These are phyloP conservation scores for Nothophytophthora sp. DNA, from an alignment of 352 stramenopile species.

Conservation along the genomic window DNA sequence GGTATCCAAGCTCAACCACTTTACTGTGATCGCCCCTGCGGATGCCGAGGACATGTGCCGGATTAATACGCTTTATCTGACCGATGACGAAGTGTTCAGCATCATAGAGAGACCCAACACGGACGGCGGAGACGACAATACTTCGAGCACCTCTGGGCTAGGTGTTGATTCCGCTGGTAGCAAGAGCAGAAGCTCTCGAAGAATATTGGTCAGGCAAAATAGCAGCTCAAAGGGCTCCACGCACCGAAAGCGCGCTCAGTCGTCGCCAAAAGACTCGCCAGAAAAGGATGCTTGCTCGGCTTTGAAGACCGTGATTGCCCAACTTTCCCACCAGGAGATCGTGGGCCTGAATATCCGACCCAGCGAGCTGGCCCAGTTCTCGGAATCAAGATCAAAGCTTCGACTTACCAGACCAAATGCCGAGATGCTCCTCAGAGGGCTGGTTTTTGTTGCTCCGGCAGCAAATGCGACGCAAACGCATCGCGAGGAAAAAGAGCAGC, in stretches of 20 bases:
- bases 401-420: constrained; percentile 42
- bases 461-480: background rate
- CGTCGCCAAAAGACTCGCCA: constrained; percentile 4
- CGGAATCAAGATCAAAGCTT: constrained; percentile 39
- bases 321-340: constrained; percentile 51
- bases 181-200: constrained; percentile 2
- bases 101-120: constrained; percentile 5
- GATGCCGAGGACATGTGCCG: constrained; percentile 28
- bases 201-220: constrained; percentile 15
- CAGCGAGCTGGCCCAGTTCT: constrained; percentile 31
- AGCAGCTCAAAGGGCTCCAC: constrained; percentile 22
- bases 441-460: constrained; percentile 46
- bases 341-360: constrained; percentile 42
- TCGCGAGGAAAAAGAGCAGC: background rate
- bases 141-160: background rate
- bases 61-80: constrained; percentile 64
- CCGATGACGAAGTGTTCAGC: constrained; percentile 49
- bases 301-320: constrained; percentile 17
- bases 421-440: constrained; percentile 41
- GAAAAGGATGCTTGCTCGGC: constrained; percentile 2
- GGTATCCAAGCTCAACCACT: constrained; percentile 63
- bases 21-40: constrained; percentile 35
- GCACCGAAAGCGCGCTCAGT: constrained; percentile 13
- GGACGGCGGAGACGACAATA: background rate
- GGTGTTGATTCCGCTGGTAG: background rate